Conservation (phyloP, 179 eudicot species). For the Monotropa hypopitys region DNA sequence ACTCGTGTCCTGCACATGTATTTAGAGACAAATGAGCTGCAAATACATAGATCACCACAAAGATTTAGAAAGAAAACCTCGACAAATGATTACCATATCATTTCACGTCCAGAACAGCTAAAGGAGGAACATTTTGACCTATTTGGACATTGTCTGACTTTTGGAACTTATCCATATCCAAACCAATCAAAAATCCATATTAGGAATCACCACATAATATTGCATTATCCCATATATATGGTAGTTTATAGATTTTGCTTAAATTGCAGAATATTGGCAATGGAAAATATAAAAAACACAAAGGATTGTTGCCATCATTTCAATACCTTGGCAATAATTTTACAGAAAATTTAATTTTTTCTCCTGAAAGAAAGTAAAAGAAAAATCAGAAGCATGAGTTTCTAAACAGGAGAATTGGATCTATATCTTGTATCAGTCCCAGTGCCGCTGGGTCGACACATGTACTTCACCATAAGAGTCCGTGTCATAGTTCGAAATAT, state of each 20-base stretch:
- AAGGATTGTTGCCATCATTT: neutral
- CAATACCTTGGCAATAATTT: neutral
- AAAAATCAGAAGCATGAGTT: neutral
- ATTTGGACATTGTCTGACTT: neutral
- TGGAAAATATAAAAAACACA: neutral
- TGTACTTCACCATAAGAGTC: neutral
- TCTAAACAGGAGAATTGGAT: neutral
- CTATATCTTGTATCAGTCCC: neutral
- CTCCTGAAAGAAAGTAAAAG: neutral
- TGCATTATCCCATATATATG: neutral
- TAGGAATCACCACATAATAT: neutral
- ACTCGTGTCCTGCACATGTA: conserved; percentile 54
- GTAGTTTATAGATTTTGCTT: neutral
- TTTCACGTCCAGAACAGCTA: neutral
- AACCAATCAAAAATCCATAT: neutral
- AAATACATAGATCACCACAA: neutral
- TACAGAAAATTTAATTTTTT: neutral
- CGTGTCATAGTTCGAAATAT: too few relatives aligned
- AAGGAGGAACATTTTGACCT: neutral
- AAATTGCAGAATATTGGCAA: neutral
- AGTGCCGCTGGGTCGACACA: neutral
- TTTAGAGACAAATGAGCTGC: neutral
- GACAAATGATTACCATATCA: neutral
- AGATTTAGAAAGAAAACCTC: conserved; percentile 3
- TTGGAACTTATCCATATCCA: neutral